Evolutionary conservation across 192 early-diverging fungal genomes (phyloP).

Genomic region (Entomortierella lignicola): DNA sequence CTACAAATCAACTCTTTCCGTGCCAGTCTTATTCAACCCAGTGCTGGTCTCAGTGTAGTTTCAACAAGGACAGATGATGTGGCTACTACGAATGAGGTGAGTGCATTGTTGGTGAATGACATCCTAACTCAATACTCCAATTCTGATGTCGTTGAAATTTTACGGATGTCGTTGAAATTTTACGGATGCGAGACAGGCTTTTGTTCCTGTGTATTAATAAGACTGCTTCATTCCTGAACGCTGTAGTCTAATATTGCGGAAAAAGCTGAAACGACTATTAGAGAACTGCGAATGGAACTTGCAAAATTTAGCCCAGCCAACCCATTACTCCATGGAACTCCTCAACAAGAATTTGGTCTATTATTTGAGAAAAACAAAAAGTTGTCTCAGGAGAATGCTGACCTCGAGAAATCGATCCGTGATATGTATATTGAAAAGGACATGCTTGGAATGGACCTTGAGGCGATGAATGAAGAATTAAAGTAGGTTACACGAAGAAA

Average conservation of each 20-base stretch:
- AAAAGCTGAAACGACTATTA: conserved; percentile 13
- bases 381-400: conserved; percentile 19
- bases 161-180: no score
- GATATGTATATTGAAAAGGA: conserved; percentile 52
- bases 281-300: conserved; percentile 32
- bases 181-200: not conserved
- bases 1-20: conserved; percentile 11
- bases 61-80: not conserved
- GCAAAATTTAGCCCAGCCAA: conserved; percentile 39
- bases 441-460: conserved; percentile 48
- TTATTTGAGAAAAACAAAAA: conserved; percentile 25
- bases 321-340: conserved; percentile 39
- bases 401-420: conserved; percentile 39
- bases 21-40: conserved; percentile 5
- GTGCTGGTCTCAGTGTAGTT: not conserved
- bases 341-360: conserved; percentile 31
- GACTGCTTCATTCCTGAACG: not conserved
- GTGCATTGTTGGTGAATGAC: no score
- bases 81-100: no score
- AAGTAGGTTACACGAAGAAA: conserved; percentile 20
- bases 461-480: conserved; percentile 40
- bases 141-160: no score
- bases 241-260: not conserved
- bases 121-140: no score
- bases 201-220: not conserved